Base-by-base conservation (phyloP, 2,329 filamentous ascomycete genomes). In the Phoma herbarum region DNA sequence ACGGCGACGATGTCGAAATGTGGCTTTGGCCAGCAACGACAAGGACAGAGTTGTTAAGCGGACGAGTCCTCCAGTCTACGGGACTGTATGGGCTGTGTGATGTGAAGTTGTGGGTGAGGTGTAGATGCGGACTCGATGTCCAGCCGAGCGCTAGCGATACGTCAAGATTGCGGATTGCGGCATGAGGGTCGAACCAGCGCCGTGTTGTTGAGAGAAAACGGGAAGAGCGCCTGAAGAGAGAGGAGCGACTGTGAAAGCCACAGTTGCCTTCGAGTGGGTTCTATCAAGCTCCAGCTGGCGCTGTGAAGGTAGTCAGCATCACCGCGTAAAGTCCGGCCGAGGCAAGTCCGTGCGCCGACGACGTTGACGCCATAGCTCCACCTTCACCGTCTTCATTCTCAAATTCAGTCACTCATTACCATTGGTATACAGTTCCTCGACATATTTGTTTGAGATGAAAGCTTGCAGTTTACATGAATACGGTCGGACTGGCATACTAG, bases 221-320 rank as follows among this genome's bases (percentile, higher is more conserved):
- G 12, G 22, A 14, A 35, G 18, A 20, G 22, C 29, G 42, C 11
- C 25, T 2, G 4, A 18, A 33, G 11, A 44, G 33, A 42, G 23
- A 50, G 37, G 46, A 55, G 49, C 26, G 29, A 56, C 35, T 23
- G 51, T 59, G 39, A 28, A 43, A 45, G 48, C 28, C 39, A 41
- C 29, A 9, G 14, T 28, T 33, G 48, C 48, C 39, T 67, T 67
- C 64, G 62, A 63, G 46, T 53, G 57, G 58, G 58, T 67, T 67
- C 64, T 57, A 63, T 53, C 39, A 39, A 63, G 52, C 52, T 63
- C 64, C 57, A 56, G 44, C 42, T 55, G 20, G 20, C 44, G 25
- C 25, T 45, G 41, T 25, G 41, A 48, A 41, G 48, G 44, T 60
- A 60, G 58, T 60, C 43, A 57, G 58, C 52, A 53, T 45, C 45